These are phyloP conservation scores for Nakataea oryzae DNA, from an alignment of 2,329 filamentous ascomycete species.

Conservation along the genomic window DNA sequence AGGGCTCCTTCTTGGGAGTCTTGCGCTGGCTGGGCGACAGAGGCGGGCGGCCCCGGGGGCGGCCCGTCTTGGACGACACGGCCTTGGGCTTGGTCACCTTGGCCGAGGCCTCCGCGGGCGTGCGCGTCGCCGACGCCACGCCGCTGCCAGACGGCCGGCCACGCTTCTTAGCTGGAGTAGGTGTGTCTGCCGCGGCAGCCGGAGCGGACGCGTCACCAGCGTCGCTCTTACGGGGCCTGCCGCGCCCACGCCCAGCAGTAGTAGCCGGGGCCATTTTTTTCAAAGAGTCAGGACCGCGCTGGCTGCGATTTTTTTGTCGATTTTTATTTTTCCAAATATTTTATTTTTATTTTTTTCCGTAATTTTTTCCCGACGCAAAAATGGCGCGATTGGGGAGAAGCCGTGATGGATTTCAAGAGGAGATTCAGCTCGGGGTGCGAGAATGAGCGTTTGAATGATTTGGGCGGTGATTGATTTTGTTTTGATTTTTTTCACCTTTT, in stretches of 20 bases:
- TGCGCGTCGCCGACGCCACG: not conserved
- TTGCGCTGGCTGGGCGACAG: constrained; percentile 13
- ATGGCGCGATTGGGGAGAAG: not conserved
- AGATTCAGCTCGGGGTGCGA: not conserved
- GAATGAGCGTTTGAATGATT: not conserved
- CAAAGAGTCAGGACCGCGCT: not conserved
- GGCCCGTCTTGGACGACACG: constrained; percentile 7
- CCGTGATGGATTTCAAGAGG: not conserved
- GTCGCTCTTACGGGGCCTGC: constrained; percentile 4
- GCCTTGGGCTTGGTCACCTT: constrained; percentile 11
- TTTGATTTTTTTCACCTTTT: not conserved
- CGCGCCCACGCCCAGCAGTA: not conserved
- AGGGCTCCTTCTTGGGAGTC: constrained; percentile 11
- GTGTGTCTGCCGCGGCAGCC: not conserved
- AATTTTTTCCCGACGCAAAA: not conserved
- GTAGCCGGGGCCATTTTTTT: not conserved
- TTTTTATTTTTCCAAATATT: not conserved
- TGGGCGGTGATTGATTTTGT: not conserved
- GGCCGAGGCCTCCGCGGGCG: constrained; percentile 9
- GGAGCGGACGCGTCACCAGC: not conserved
- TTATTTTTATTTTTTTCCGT: not conserved
- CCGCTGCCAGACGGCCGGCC: not conserved
- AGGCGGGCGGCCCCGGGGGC: constrained; percentile 11
- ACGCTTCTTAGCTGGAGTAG: not conserved
- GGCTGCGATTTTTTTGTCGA: not conserved